A percentile compares a stretch with the other conserved stretches of the same genome.
phyloP scores from a whole-genome alignment of 352 stramenopile species.

The Globisporangium apiculatum region DNA sequence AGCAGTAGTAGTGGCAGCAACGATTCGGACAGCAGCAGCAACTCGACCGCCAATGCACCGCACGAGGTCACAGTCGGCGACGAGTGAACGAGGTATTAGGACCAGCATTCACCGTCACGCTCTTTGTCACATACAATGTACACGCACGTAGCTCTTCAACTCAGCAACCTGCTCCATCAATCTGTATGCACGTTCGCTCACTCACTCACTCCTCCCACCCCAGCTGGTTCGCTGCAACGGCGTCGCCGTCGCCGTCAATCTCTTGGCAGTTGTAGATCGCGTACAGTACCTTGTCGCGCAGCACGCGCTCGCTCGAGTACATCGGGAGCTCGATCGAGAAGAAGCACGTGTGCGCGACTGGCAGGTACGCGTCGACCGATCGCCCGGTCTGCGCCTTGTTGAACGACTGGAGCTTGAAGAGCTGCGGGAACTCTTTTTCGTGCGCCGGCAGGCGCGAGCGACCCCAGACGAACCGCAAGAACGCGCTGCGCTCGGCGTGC shows the following conservation, averaged over 20 bases:
- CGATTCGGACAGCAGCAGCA: too few species aligned
- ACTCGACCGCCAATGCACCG: background rate
- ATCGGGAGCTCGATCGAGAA: conserved; percentile 94
- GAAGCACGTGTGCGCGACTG: conserved; percentile 98
- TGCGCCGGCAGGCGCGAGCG: conserved; percentile 78
- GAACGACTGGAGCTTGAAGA: conserved; percentile 90
- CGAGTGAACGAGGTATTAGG: background rate
- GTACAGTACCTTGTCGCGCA: conserved; percentile 80
- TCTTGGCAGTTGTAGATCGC: conserved; percentile 93
- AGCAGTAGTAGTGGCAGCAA: background rate
- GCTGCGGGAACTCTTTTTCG: conserved; percentile 82
- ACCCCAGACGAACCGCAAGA: conserved; percentile 91
- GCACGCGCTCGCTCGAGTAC: conserved; percentile 85
- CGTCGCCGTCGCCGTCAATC: conserved; percentile 87
- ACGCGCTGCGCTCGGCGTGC: conserved; percentile 79
- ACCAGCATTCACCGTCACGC: too few species aligned
- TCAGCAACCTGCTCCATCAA: background rate
- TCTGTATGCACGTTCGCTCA: too few species aligned
- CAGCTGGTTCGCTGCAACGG: conserved; percentile 71
- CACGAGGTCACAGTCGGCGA: background rate
- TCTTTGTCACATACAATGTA: too few species aligned
- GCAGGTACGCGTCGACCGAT: conserved; percentile 84
- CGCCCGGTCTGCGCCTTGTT: conserved; percentile 38
- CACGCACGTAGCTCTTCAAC: background rate
- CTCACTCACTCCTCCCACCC: conserved; percentile 62